phyloP scores from a whole-genome alignment of 129 eudicot genomes.

The Chrysanthemum makinoi region DNA sequence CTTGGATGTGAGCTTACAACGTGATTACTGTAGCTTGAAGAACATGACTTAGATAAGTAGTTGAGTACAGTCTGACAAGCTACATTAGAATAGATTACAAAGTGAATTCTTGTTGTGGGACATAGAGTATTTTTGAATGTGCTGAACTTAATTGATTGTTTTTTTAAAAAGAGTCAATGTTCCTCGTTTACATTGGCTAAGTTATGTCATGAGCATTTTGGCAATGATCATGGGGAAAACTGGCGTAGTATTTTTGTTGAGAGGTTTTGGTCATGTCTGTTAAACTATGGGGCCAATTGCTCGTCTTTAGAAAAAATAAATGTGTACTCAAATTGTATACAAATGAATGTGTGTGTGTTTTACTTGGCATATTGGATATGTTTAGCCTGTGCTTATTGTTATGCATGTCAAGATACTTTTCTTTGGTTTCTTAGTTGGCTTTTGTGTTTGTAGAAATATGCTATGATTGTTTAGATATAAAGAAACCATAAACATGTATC shows the following conservation, averaged over 20 bases:
- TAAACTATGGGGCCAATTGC: no score
- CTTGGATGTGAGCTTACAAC: neutral
- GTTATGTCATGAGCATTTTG: no score
- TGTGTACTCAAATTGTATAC: neutral
- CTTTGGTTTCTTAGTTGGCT: neutral
- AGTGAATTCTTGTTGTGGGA: neutral
- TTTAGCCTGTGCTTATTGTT: constrained; percentile 11
- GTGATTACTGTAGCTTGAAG: constrained; percentile 7
- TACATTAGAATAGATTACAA: no score
- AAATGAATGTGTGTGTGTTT: neutral
- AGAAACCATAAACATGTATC: neutral
- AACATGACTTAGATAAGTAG: neutral
- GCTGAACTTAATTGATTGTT: no score
- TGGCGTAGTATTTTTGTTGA: neutral
- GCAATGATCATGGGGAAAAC: neutral
- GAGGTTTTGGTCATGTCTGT: neutral
- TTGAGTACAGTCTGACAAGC: no score
- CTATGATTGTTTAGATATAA: neutral
- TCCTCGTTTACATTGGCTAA: no score
- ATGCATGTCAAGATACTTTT: constrained; percentile 9
- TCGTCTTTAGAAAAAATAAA: neutral
- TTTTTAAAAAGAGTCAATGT: no score
- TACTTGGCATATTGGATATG: neutral
- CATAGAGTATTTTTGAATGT: neutral
- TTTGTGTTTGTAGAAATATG: neutral